These are phyloP conservation scores for Chaetomium strumarium DNA, from an alignment of 2,329 filamentous ascomycete species.

Conservation along the genomic window DNA sequence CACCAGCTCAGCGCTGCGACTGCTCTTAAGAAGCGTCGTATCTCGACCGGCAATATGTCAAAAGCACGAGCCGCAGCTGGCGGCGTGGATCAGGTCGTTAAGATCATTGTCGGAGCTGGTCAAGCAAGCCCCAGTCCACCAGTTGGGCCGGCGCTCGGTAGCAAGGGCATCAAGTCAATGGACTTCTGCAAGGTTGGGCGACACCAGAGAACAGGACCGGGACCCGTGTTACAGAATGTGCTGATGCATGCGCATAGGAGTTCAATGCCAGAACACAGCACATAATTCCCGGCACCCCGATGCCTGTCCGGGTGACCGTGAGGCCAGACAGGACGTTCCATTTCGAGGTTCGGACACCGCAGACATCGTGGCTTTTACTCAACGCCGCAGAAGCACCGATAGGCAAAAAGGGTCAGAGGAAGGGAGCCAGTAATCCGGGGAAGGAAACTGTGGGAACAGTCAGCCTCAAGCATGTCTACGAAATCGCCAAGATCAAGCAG, in stretches of 20 bases:
- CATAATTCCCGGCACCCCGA: slow-evolving; percentile 74
- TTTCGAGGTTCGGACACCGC: slow-evolving; percentile 89
- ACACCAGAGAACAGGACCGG: neutral
- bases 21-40: slow-evolving; percentile 8
- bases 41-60: slow-evolving; percentile 39
- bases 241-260: slow-evolving; percentile 54
- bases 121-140: slow-evolving; percentile 93
- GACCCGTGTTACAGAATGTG: neutral
- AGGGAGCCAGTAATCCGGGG: slow-evolving; percentile 70
- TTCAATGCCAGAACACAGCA: slow-evolving; percentile 93
- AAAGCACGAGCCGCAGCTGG: slow-evolving; percentile 39
- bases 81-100: slow-evolving; percentile 70
- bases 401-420: slow-evolving; percentile 68
- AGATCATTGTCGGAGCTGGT: slow-evolving; percentile 94
- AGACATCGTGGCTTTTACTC: slow-evolving; percentile 85
- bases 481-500: slow-evolving; percentile 96
- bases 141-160: slow-evolving; percentile 91
- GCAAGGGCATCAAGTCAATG: slow-evolving; percentile 98
- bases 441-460: slow-evolving; percentile 76
- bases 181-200: slow-evolving; percentile 89
- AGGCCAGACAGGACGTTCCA: slow-evolving; percentile 88
- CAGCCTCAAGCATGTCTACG: slow-evolving; percentile 91
- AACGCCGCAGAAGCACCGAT: slow-evolving; percentile 70
- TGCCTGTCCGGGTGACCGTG: slow-evolving; percentile 85
- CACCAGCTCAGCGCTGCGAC: neutral